Conservation (phyloP, 148 eudicot species). For the Rhododendron molle region DNA sequence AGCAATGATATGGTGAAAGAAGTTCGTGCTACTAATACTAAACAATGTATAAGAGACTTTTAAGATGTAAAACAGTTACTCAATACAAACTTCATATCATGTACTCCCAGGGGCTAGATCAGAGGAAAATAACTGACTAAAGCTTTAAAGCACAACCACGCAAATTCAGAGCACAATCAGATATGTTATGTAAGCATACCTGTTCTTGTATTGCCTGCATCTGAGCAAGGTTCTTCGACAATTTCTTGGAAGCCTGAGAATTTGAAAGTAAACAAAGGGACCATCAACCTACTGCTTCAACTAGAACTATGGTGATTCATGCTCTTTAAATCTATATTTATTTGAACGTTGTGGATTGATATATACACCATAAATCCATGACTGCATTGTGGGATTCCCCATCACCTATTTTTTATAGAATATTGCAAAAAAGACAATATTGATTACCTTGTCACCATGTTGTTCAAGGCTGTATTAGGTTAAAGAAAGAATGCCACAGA, state of each 20-base stretch:
- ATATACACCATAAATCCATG: neutral
- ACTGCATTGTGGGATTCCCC: neutral
- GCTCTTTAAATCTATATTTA: neutral
- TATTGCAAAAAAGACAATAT: neutral
- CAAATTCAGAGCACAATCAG: slow-evolving; percentile 3
- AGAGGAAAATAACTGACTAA: neutral
- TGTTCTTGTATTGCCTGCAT: slow-evolving; percentile 83
- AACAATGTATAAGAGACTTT: neutral
- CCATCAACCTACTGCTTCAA: slow-evolving; percentile 10
- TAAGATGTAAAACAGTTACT: neutral
- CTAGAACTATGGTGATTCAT: neutral
- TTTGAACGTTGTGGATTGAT: neutral
- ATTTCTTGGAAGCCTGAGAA: slow-evolving; percentile 71
- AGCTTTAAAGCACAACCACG: neutral
- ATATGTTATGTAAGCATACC: slow-evolving; percentile 34
- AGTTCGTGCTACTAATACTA: neutral
- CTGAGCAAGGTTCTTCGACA: slow-evolving; percentile 65
- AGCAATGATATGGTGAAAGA: neutral
- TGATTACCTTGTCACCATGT: neutral
- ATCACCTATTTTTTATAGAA: neutral
- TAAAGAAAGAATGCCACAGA: neutral
- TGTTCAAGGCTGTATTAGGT: neutral
- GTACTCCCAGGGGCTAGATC: neutral
- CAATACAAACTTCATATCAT: neutral
- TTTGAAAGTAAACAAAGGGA: slow-evolving; percentile 8